Base-by-base conservation (phyloP, 202 grass and related monocot genomes). In the Zizania palustris region DNA sequence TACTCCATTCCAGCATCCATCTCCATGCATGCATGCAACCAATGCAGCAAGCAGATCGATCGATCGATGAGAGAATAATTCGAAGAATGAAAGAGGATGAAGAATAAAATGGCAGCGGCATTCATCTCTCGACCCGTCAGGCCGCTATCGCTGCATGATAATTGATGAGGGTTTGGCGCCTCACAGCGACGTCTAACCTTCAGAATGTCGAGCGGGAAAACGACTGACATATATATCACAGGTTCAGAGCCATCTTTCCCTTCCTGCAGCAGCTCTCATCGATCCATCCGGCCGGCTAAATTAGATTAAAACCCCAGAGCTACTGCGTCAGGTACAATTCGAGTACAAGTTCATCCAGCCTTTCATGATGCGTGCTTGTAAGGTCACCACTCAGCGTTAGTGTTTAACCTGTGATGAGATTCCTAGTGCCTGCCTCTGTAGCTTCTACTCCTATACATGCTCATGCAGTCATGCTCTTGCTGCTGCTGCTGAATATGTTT, bases 141-240 rank as follows among this genome's bases (percentile, higher is more conserved):
- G 59, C 48, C 12, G 60, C 66, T 84, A 63, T 38, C 48, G 67
- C 48, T 16, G 64, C 64, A 8, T 14, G 65, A 71, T 50, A 22
- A 51, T 55, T 55, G n/a, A 19, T 55, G 2, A 20, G 51, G 48
- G 83, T 72, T 79, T 39, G 83, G 82, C 68, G 68, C 68, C 60
- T 59, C 67, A 65, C 58, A 84, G 60, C 75, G 82, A 84, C 60
- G 75, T 85, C 15, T 73, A 85, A 79, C 82, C 68, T 60, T 85
- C 75, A 58, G 49, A 37, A 40, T 79, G 82, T 67, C 75, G 67
- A 72, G 46, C 28, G 1, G 28, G 48, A 73, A 2, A 78, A 21
- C 37, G 67, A 78, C 73, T 4, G 5, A 48, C 6, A 13, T 14
- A 45, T 45, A 13, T 14, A 45, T 45, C 14, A 4, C 14, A 1